These are phyloP conservation scores for Tylopilus felleus DNA, from an alignment of 768 basidiomycete genomes.

Conservation along the genomic window DNA sequence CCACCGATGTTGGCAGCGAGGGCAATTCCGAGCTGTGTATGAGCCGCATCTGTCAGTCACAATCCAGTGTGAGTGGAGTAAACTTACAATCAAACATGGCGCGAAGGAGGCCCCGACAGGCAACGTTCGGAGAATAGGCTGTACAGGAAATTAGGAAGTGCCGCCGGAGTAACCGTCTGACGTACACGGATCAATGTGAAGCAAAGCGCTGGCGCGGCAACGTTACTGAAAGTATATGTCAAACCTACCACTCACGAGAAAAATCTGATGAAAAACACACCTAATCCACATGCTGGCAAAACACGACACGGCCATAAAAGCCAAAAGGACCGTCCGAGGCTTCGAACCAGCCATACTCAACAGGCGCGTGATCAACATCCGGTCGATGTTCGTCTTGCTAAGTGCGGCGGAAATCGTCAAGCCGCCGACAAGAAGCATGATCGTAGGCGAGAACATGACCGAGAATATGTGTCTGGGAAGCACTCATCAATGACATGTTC, in stretches of 20 bases:
- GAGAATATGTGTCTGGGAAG: constrained; percentile 78
- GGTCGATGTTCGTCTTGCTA: constrained; percentile 93
- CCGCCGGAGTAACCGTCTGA: constrained; percentile 2
- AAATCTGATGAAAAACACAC: constrained; percentile 34
- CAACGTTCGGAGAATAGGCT: constrained; percentile 93
- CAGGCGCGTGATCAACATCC: constrained; percentile 85
- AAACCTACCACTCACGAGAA: neutral
- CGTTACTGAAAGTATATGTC: constrained; percentile 57
- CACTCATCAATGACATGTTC: neutral
- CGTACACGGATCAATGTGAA: constrained; percentile 91
- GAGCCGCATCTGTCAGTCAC: neutral
- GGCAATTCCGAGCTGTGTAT: constrained; percentile 81
- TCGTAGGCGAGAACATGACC: constrained; percentile 95
- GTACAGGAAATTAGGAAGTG: constrained; percentile 5
- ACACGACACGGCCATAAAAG: constrained; percentile 94
- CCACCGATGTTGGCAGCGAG: constrained; percentile 98
- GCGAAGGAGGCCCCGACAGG: constrained; percentile 85
- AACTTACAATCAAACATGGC: constrained; percentile 84
- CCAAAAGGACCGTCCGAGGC: constrained; percentile 82
- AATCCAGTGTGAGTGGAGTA: neutral
- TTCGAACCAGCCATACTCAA: constrained; percentile 86
- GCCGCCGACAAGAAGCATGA: constrained; percentile 97
- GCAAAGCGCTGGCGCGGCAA: constrained; percentile 95
- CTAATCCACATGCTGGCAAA: constrained; percentile 99
- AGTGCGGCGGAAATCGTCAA: constrained; percentile 97